Conservation (phyloP, 2,329 filamentous ascomycete species). For the Trichoderma koningii region DNA sequence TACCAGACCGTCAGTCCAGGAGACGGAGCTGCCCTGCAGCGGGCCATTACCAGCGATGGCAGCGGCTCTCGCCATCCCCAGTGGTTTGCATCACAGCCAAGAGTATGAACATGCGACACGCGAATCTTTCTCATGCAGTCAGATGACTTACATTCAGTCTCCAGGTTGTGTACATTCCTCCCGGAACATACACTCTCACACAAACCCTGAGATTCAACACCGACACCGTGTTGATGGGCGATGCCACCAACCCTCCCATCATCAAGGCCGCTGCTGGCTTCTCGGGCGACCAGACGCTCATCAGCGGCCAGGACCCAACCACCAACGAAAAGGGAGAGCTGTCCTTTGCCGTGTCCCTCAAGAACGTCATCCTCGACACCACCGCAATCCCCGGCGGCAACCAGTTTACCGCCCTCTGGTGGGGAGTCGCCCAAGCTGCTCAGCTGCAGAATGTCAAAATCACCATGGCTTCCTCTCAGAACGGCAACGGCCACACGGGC, state of each 20-base stretch:
- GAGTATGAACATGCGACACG: slow-evolving; percentile 33
- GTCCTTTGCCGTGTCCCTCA: slow-evolving; percentile 47
- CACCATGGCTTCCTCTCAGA: slow-evolving; percentile 41
- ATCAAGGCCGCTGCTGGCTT: slow-evolving; percentile 46
- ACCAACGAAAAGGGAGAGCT: slow-evolving; percentile 41
- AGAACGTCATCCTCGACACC: slow-evolving; percentile 49
- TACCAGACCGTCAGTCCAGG: slow-evolving; percentile 44
- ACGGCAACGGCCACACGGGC: slow-evolving; percentile 45
- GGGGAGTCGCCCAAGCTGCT: slow-evolving; percentile 49
- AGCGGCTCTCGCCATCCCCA: slow-evolving; percentile 39
- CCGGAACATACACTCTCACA: slow-evolving; percentile 46
- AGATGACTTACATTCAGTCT: background rate
- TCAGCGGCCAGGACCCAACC: slow-evolving; percentile 43
- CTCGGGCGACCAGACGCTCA: slow-evolving; percentile 37
- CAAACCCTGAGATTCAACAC: slow-evolving; percentile 47
- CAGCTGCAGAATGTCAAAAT: slow-evolving; percentile 49
- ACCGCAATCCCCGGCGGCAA: slow-evolving; percentile 40
- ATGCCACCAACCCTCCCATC: slow-evolving; percentile 46
- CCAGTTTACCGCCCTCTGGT: slow-evolving; percentile 45
- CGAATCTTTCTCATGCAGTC: background rate
- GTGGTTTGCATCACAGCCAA: slow-evolving; percentile 48
- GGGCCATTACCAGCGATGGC: slow-evolving; percentile 43
- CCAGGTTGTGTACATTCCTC: slow-evolving; percentile 46
- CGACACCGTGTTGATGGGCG: slow-evolving; percentile 51
- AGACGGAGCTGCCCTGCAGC: slow-evolving; percentile 43